phyloP scores from a whole-genome alignment of 164 flowering plant species.

The Brasenia schreberi region DNA sequence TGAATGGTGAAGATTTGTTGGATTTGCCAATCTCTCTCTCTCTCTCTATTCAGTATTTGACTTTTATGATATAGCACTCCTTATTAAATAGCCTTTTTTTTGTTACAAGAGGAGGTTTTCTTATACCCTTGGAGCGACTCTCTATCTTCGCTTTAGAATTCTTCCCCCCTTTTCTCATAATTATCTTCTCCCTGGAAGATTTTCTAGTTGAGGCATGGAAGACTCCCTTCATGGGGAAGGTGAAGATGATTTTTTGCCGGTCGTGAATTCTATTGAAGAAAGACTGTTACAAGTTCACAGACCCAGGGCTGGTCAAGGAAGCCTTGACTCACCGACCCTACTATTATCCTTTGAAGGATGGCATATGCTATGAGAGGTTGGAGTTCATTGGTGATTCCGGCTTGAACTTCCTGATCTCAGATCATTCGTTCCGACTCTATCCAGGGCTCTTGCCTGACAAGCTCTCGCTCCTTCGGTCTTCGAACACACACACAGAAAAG shows the following conservation, averaged over 20 bases:
- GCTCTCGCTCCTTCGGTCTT: conserved; percentile 10
- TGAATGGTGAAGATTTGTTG: too few species aligned
- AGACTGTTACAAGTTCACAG: conserved; percentile 8
- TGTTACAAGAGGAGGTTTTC: background rate
- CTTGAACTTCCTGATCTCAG: conserved; percentile 2
- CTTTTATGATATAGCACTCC: background rate
- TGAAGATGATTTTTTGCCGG: background rate
- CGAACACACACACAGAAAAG: conserved; percentile 12
- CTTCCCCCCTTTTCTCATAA: background rate
- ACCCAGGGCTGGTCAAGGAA: conserved; percentile 5
- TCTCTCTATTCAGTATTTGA: too few species aligned
- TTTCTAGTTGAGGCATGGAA: background rate
- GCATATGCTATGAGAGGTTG: conserved; percentile 8
- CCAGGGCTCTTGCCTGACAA: conserved; percentile 8
- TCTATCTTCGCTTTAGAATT: background rate
- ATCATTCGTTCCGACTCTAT: conserved; percentile 1
- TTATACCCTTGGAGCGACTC: too few species aligned
- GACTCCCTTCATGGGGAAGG: background rate
- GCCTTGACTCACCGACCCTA: conserved; percentile 15
- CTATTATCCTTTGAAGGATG: background rate
- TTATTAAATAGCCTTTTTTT: background rate
- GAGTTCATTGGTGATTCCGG: conserved; percentile 11
- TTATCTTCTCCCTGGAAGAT: background rate
- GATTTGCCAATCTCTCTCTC: too few species aligned
- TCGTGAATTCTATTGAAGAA: conserved; percentile 3